Base-by-base conservation (phyloP, 1,284 basidiomycete species). In the Wolfiporia cocos region DNA sequence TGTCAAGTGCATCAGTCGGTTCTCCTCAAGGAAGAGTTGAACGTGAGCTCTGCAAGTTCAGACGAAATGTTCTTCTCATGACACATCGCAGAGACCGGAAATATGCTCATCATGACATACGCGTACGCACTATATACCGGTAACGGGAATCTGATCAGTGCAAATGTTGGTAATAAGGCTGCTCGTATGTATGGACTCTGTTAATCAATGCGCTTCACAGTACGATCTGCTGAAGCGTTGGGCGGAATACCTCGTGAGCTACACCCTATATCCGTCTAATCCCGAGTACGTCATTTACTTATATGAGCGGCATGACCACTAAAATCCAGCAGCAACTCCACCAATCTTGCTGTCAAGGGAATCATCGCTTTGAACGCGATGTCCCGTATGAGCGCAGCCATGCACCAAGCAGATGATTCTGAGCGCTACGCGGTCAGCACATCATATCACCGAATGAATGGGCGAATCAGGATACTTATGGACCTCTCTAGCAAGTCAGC, bases 261-360 rank as follows among this genome's bases (percentile, higher is more conserved):
- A 83, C 49, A 73, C 79, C 2, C 65, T 84, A 31, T 73, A n/a
- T n/a, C n/a, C n/a, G n/a, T n/a, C 29, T 3, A 35, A 19, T 9
- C 10, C 30, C 7, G 75, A 73, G 55, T 81, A 76, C 26, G 26
- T 29, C 9, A 29, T 29, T 7, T 29, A 9, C 26, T 29, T 9
- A 29, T 29, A 29, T 7, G n/a, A n/a, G 7, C 26, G n/a, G 9
- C 9, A 9, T 29, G 9, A 21, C 5, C 78, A 80, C 52, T n/a
- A n/a, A n/a, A 78, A 81, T 57, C 74, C 75, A 53, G 72, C 78
- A 22, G 81, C 79, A 86, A 87, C 54, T 79, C 85, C 60, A 86
- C 83, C 12, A 85, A 88, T 51, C 69, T 86, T 15, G 82, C 81
- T 1, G 78, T 86, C 63, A 86, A 87, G 34, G 56, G 82, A 4